Evolutionary conservation across 2,329 filamentous ascomycete species (phyloP), one percentile per base, ranked within the genome.

Genomic region (Exophiala xenobiotica): DNA sequence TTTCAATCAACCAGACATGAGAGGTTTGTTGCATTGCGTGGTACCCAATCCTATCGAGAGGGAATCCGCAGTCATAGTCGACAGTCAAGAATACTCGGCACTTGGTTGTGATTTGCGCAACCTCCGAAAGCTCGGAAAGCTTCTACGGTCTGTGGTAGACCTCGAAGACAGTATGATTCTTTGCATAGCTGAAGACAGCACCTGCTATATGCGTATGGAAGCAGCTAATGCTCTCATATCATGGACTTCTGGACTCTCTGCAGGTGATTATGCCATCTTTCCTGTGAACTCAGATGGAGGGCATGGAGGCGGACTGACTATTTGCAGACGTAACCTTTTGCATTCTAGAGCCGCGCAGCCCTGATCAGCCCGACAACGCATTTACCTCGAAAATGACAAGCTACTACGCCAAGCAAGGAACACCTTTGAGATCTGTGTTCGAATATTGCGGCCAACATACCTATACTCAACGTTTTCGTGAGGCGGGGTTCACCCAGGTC

Each of bases 181-280:
- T 20, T 95, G 93, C 62, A 80, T 90, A 16, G 90, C 90, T 1
- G 92, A 97, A 69, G 90, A 96, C 9, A 95, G 90, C 1, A 81
- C 95, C 29, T 92, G 90, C 1, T 95, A 95, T 63, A 95, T 96
- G 88, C 82, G 90, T 50, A 81, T 82, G 1, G 68, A 79, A 16
- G 83, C 82, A 33, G 84, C 90, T 6, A 85, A 96, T 71, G 75
- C 78, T n/a, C 75, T 96, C 6, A 83, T 96, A 22, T 66, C 76
- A 45, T 96, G 90, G 90, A 85, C 87, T 16, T 81, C 82, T 48
- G 80, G 72, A 7, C 74, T 95, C 43, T 78, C 82, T 6, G 74
- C 86, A 68, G 81, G 87, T 89, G 70, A 64, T 74, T 59, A 37
- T 24, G 12, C 11, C 31, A 35, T 4, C 3, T 16, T 14, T 12